Evolutionary conservation across 768 basidiomycete species (phyloP).

Genomic region (Pleurotus pulmonarius): DNA sequence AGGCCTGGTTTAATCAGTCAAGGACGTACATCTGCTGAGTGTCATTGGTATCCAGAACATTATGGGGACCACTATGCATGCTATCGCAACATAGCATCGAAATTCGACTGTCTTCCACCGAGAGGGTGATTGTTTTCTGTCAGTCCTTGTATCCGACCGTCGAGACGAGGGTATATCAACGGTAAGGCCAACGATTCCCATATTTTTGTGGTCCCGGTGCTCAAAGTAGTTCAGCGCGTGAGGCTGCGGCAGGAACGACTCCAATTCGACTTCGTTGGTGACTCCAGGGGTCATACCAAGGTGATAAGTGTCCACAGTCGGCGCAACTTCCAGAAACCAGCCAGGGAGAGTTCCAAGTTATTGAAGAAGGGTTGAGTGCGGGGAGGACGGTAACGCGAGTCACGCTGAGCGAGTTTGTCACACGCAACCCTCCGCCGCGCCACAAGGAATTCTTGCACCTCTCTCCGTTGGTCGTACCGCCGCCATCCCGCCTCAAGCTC

Average conservation of each 20-base stretch:
- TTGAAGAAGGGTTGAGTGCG: too few relatives aligned
- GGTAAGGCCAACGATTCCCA: constrained; percentile 42
- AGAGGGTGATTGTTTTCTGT: constrained; percentile 30
- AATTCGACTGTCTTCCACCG: constrained; percentile 86
- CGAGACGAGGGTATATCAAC: constrained; percentile 46
- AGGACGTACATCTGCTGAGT: constrained; percentile 70
- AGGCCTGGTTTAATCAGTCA: not conserved
- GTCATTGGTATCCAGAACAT: constrained; percentile 76
- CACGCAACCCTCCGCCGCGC: too few relatives aligned
- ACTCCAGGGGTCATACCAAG: not conserved
- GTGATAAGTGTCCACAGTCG: not conserved
- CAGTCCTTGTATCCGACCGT: constrained; percentile 13
- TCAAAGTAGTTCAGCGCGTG: constrained; percentile 2
- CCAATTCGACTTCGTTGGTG: not conserved
- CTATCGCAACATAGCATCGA: constrained; percentile 63
- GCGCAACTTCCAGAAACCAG: not conserved
- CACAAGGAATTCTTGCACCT: not conserved
- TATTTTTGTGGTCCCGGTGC: constrained; percentile 9
- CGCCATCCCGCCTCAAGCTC: not conserved
- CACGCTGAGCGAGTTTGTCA: not conserved
- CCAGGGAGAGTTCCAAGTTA: too few relatives aligned
- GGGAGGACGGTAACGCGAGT: not conserved
- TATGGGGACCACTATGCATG: constrained; percentile 57
- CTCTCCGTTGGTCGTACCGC: not conserved
- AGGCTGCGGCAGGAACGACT: not conserved